Percentiles rank a stretch among this genome's conserved stretches.
Evolutionary conservation across 345 rosid genomes (phyloP).

Genomic region (Eucalyptus pauciflora): DNA sequence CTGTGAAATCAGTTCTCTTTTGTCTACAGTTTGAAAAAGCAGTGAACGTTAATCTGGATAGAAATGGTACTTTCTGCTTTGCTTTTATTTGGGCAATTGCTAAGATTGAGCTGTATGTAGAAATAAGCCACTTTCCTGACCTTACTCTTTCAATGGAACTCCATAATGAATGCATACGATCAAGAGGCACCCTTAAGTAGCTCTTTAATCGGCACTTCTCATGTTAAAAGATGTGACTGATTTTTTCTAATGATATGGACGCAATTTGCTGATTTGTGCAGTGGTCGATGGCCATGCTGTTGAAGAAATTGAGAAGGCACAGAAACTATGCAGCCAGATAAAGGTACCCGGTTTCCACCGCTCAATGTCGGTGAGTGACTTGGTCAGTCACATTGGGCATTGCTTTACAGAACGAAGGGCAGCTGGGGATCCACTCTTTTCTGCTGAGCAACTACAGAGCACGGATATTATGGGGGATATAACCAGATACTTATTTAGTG

Average conservation of each 20-base stretch:
- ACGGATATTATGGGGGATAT: conserved; percentile 25
- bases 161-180: background rate
- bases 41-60: background rate
- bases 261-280: background rate
- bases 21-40: background rate
- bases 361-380: conserved; percentile 45
- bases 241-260: background rate
- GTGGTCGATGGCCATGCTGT: conserved; percentile 23
- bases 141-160: background rate
- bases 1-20: background rate
- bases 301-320: conserved; percentile 22
- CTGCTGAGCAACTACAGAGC: conserved; percentile 14
- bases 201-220: background rate
- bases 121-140: background rate
- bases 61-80: background rate
- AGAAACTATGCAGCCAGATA: conserved; percentile 16
- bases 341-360: conserved; percentile 34
- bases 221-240: background rate
- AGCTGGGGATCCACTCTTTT: conserved; percentile 5
- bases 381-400: conserved; percentile 44
- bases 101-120: background rate
- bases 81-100: background rate
- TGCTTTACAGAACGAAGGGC: conserved; percentile 32
- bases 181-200: background rate
- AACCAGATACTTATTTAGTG: conserved; percentile 36